Conservation (phyloP, 768 basidiomycete genomes). For the Rhodotorula taiwanensis region DNA sequence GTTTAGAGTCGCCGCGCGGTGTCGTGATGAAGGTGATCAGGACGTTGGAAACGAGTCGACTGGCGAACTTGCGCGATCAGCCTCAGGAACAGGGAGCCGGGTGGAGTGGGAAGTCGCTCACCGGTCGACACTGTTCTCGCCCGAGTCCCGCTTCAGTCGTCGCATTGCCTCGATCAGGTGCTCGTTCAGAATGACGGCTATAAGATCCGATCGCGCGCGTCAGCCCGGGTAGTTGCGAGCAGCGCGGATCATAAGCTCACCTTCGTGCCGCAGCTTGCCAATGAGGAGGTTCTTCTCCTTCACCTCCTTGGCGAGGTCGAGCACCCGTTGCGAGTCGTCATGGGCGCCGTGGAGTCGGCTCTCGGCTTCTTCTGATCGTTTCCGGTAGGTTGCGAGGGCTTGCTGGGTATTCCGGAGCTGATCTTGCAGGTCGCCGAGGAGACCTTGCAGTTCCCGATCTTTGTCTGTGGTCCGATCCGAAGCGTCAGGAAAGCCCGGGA, state of each 20-base stretch:
- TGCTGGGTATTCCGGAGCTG: constrained; percentile 61
- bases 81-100: not conserved
- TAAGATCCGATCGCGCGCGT: constrained; percentile 1
- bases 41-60: constrained; percentile 88
- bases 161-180: constrained; percentile 97
- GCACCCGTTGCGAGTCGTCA: constrained; percentile 59
- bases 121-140: constrained; percentile 79
- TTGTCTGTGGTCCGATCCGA: too few relatives aligned
- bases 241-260: too few relatives aligned
- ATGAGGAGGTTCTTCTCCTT: constrained; percentile 93
- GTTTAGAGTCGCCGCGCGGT: constrained; percentile 82
- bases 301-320: constrained; percentile 75
- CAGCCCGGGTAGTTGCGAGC: too few relatives aligned
- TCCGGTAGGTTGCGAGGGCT: constrained; percentile 82
- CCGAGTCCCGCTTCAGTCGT: constrained; percentile 73
- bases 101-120: constrained; percentile 37
- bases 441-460: constrained; percentile 79
- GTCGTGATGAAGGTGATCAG: constrained; percentile 82
- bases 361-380: constrained; percentile 80
- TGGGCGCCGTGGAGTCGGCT: constrained; percentile 69
- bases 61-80: constrained; percentile 11
- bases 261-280: constrained; percentile 91
- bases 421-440: constrained; percentile 71
- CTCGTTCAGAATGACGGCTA: constrained; percentile 94
- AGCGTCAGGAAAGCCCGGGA: not conserved